These are phyloP conservation scores for Pleoardoris graminearum DNA, from an alignment of 2,329 filamentous ascomycete species.

Conservation along the genomic window DNA sequence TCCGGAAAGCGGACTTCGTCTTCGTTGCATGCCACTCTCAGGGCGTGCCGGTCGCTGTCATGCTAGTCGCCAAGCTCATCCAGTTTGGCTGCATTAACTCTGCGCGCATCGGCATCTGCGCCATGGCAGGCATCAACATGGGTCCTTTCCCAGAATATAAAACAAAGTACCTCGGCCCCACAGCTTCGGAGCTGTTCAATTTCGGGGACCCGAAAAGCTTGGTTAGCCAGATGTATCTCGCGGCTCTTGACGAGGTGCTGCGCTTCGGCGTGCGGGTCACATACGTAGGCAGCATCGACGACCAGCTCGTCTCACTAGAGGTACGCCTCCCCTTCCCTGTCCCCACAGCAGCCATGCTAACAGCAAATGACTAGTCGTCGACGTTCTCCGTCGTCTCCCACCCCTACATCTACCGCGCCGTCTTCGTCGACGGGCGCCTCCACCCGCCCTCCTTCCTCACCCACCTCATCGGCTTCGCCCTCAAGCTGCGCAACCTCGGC, in stretches of 20 bases:
- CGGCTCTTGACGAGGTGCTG: constrained; percentile 73
- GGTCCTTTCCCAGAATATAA: constrained; percentile 93
- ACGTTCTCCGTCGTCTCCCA: constrained; percentile 84
- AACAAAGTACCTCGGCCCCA: constrained; percentile 84
- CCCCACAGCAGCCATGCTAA: constrained; percentile 5
- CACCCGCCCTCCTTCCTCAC: constrained; percentile 94
- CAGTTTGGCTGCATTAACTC: constrained; percentile 81
- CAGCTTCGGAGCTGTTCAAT: constrained; percentile 92
- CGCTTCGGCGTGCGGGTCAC: constrained; percentile 80
- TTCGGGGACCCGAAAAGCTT: constrained; percentile 81
- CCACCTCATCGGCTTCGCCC: constrained; percentile 86
- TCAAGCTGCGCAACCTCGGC: constrained; percentile 92
- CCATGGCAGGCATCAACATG: constrained; percentile 86
- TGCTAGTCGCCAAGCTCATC: constrained; percentile 90
- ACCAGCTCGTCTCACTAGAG: constrained; percentile 92
- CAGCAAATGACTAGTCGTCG: constrained; percentile 63
- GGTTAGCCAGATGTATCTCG: constrained; percentile 80
- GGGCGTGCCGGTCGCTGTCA: constrained; percentile 89
- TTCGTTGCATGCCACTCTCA: constrained; percentile 94
- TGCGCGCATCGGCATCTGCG: constrained; percentile 82
- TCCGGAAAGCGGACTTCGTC: constrained; percentile 85
- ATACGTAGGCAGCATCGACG: constrained; percentile 92
- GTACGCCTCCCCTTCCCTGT: constrained; percentile 49
- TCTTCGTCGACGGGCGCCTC: constrained; percentile 90
- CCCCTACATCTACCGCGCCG: constrained; percentile 92